Base-by-base conservation (phyloP, 768 basidiomycete genomes). In the Fomitopsis pulvina region DNA sequence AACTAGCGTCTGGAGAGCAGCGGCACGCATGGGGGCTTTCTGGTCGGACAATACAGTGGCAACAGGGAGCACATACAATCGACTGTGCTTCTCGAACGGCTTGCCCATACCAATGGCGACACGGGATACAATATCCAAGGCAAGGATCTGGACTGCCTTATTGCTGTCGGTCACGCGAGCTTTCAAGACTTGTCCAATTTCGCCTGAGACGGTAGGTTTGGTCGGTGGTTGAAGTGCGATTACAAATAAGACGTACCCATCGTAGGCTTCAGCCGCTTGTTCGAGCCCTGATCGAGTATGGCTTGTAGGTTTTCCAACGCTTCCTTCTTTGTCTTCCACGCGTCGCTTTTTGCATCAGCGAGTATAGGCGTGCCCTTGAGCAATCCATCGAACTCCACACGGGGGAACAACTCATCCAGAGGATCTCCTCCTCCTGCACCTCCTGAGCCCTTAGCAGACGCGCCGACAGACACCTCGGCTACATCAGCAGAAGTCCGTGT, bases 321-420 rank as follows among this genome's bases (percentile, higher is more conserved):
- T 60, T 97, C 95, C 65, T 99, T 99, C 69, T 94, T 86, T 1
- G 80, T 82, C 71, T 98, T 98, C 95, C 95, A 99, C 0, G 92
- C 85, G 55, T 95, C 94, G 57, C 84, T 95, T 70, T 91, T 93
- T 9, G 85, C 75, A 58, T 92, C 91, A 2, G 82, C 74, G 14
- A 96, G 67, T 41, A 94, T 85, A 4, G 83, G 81, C 0, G 91
- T 91, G 21, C 86, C 86, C 55, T 85, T 86, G 47, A 98, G 71
- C 22, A 99, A 67, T 47, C 79, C 74, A 57, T 98, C 94, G 34
- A 98, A 73, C 60, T 99, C 96, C 34, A 97, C 88, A 25, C 96
- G 82, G 24, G 96, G 96, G 65, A 96, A 95, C 34, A 99, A 73
- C 42, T 96, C 93, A 57, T 98, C 96, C 55, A 98, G 62, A 10